Evolutionary conservation across 345 rosid genomes (phyloP).

Genomic region (Microthlaspi erraticum): DNA sequence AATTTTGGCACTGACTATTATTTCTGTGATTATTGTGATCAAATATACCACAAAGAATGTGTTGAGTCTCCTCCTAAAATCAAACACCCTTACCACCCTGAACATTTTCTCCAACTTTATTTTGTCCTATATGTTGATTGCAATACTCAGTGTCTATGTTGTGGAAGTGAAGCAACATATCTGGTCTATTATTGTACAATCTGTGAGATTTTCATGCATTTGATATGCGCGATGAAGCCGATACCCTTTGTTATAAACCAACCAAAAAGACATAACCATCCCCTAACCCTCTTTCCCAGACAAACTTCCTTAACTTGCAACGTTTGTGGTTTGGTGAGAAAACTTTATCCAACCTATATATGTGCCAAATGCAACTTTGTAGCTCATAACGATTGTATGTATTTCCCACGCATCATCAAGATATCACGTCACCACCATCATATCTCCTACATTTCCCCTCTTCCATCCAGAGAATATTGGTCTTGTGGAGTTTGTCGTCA

Average conservation of each 20-base stretch:
- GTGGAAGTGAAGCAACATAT: background rate
- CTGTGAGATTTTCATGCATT: background rate
- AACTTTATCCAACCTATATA: background rate
- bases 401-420: slow-evolving; percentile 7
- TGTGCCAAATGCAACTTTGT: background rate
- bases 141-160: background rate
- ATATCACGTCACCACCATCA: slow-evolving; percentile 13
- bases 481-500: slow-evolving; percentile 3
- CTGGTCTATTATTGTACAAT: background rate
- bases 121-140: accelerated
- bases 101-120: background rate
- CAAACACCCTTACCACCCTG: slow-evolving; percentile 11
- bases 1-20: background rate
- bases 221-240: background rate
- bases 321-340: background rate
- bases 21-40: background rate
- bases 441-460: background rate
- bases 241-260: background rate
- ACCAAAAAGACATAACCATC: slow-evolving; percentile 3
- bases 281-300: background rate
- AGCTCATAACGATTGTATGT: slow-evolving; percentile 7
- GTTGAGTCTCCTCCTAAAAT: background rate
- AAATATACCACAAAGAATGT: background rate
- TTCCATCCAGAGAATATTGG: background rate
- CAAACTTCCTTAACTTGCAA: background rate